Evolutionary conservation across 148 eudicot species (phyloP).

Genomic region (Rhododendron ovatum): DNA sequence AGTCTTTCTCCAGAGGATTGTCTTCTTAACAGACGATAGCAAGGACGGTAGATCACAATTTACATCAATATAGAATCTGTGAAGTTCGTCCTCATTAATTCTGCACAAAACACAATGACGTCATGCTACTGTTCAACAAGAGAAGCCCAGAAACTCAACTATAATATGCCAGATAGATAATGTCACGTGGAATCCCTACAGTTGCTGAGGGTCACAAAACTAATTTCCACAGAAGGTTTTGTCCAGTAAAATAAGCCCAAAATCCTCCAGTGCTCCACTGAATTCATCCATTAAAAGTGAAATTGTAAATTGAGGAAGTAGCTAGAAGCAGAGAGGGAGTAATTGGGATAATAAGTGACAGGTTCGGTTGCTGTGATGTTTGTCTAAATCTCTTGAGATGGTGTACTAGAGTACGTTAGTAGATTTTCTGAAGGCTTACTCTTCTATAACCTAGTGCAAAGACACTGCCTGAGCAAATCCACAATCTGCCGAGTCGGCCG

Average conservation of each 20-base stretch:
- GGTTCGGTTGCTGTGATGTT: background rate
- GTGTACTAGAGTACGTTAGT: background rate
- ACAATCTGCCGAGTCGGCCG: background rate
- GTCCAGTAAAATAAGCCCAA: background rate
- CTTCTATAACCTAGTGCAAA: background rate
- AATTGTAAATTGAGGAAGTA: background rate
- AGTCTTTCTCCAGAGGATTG: constrained; percentile 74
- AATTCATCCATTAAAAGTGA: background rate
- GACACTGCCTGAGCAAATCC: background rate
- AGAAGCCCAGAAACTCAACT: constrained; percentile 12
- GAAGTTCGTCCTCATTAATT: constrained; percentile 64
- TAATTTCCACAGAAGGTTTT: background rate
- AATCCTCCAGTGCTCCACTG: background rate
- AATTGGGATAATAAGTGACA: background rate
- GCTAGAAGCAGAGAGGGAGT: background rate
- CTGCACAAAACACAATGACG: constrained; percentile 40
- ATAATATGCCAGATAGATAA: background rate
- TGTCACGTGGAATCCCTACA: background rate
- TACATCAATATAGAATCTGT: constrained; percentile 62
- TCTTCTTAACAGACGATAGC: constrained; percentile 61
- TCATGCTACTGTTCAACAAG: constrained; percentile 17
- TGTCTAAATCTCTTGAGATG: background rate
- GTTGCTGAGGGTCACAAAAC: background rate
- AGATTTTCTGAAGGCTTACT: background rate
- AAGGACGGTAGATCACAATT: constrained; percentile 62